These are phyloP conservation scores for Odontarrhena argentea DNA, from an alignment of 345 rosid genomes.

Conservation along the genomic window DNA sequence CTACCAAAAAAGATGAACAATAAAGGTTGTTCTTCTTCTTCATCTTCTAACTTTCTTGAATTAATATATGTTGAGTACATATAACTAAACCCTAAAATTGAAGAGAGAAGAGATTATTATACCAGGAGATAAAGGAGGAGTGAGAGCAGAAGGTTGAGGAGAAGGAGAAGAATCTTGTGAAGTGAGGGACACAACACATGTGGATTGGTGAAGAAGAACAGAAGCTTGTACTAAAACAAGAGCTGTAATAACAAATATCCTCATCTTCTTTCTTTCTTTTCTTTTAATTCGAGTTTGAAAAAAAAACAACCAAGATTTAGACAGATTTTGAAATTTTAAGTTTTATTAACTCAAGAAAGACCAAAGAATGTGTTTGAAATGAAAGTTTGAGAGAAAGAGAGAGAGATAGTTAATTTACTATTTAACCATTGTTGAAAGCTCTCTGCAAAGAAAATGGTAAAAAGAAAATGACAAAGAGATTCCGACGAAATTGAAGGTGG, in stretches of 20 bases:
- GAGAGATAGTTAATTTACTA: conserved; percentile 24
- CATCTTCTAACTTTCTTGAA: conserved; percentile 16
- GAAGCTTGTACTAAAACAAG: conserved; percentile 45
- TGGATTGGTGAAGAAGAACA: conserved; percentile 44
- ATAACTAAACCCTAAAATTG: not conserved
- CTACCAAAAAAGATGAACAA: conserved; percentile 24
- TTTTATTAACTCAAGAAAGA: conserved; percentile 18
- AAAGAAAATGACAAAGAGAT: conserved; percentile 38
- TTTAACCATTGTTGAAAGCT: conserved; percentile 30
- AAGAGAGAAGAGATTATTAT: not conserved
- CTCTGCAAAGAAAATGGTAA: conserved; percentile 32
- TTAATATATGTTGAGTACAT: not conserved
- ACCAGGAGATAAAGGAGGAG: conserved; percentile 73
- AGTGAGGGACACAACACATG: conserved; percentile 49
- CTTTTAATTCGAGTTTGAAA: conserved; percentile 11
- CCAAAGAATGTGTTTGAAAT: conserved; percentile 30
- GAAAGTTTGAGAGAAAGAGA: conserved; percentile 16
- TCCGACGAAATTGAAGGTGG: conserved; percentile 37
- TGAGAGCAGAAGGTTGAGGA: conserved; percentile 53
- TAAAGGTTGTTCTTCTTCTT: not conserved
- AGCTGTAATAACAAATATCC: conserved; percentile 44
- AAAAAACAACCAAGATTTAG: conserved; percentile 20
- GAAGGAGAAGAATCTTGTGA: conserved; percentile 35
- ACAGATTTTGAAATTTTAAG: conserved; percentile 15
- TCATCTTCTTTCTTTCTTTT: conserved; percentile 41